Percentiles rank a stretch among this genome's conserved stretches.
Conservation (phyloP, 768 basidiomycete genomes). For the Cubamyces lactineus region DNA sequence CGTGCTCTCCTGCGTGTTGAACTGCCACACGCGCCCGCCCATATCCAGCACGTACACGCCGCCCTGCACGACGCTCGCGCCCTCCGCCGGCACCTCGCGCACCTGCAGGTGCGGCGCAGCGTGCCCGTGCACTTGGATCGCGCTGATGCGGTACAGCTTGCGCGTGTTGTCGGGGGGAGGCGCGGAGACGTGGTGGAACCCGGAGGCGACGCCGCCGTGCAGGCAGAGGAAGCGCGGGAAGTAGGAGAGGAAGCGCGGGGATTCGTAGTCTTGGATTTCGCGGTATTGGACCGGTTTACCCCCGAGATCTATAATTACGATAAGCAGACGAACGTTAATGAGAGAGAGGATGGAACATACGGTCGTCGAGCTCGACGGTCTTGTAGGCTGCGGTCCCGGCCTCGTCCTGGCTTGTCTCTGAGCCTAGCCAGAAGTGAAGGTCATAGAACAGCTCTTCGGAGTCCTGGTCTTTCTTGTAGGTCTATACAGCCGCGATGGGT, state of each 20-base stretch:
- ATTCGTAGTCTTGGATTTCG: conserved; percentile 64
- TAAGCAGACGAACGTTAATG: background rate
- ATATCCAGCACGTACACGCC: conserved; percentile 66
- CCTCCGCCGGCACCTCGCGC: conserved; percentile 50
- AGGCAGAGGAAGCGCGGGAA: conserved; percentile 51
- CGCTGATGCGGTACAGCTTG: conserved; percentile 55
- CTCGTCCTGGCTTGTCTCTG: conserved; percentile 62
- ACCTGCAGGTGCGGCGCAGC: conserved; percentile 37
- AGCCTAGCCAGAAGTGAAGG: conserved; percentile 69
- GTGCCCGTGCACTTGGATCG: conserved; percentile 20
- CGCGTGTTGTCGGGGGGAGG: conserved; percentile 47
- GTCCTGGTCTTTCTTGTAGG: conserved; percentile 57
- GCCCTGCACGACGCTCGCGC: conserved; percentile 52
- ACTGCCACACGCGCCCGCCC: conserved; percentile 54
- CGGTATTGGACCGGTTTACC: conserved; percentile 63
- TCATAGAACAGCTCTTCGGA: conserved; percentile 53
- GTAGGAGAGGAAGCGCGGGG: conserved; percentile 51
- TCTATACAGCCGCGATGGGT: conserved; percentile 39
- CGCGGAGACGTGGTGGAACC: conserved; percentile 53
- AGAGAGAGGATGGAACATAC: conserved; percentile 39
- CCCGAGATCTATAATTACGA: conserved; percentile 47
- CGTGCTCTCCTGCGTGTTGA: conserved; percentile 55
- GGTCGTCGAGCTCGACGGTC: conserved; percentile 68
- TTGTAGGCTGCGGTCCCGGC: conserved; percentile 66
- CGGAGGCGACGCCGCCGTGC: conserved; percentile 53